A percentile compares a stretch with the other conserved stretches of the same genome.
phyloP scores from a whole-genome alignment of 2,329 filamentous ascomycete species.

The Parafenestella ontariensis region DNA sequence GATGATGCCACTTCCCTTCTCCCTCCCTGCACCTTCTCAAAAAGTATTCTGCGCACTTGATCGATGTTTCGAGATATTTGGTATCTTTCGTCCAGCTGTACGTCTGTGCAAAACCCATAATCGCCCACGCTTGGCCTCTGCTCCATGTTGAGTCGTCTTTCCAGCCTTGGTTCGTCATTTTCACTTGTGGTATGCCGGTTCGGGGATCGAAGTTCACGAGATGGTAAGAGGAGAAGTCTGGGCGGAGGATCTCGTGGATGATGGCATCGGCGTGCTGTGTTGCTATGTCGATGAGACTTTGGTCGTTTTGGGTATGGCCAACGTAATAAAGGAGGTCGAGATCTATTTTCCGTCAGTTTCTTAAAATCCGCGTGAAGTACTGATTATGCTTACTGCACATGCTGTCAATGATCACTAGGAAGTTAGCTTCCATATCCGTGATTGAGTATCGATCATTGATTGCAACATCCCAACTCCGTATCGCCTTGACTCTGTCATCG shows the following conservation, averaged over 20 bases:
- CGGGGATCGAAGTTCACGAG: constrained; percentile 56
- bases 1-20: constrained; percentile 34
- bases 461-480: constrained; percentile 59
- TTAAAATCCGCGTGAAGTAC: not conserved
- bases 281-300: constrained; percentile 45
- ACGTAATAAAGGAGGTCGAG: constrained; percentile 51
- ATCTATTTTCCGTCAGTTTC: constrained; percentile 27
- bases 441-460: constrained; percentile 48
- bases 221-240: constrained; percentile 50
- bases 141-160: constrained; percentile 55
- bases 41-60: constrained; percentile 57
- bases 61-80: constrained; percentile 54
- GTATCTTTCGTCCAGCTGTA: constrained; percentile 57
- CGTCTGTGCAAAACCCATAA: constrained; percentile 57
- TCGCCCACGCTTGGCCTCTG: constrained; percentile 59
- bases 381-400: constrained; percentile 43
- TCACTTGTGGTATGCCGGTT: constrained; percentile 53
- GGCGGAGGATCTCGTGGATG: constrained; percentile 44
- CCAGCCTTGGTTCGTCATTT: constrained; percentile 59
- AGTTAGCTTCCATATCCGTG: constrained; percentile 46
- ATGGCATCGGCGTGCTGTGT: constrained; percentile 49
- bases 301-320: constrained; percentile 37
- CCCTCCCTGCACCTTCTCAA: constrained; percentile 49
- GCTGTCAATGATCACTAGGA: constrained; percentile 54
- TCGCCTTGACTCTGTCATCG: constrained; percentile 51